phyloP scores from a whole-genome alignment of 225 moss, liverwort and hornwort genomes.

The Takakia lepidozioides region DNA sequence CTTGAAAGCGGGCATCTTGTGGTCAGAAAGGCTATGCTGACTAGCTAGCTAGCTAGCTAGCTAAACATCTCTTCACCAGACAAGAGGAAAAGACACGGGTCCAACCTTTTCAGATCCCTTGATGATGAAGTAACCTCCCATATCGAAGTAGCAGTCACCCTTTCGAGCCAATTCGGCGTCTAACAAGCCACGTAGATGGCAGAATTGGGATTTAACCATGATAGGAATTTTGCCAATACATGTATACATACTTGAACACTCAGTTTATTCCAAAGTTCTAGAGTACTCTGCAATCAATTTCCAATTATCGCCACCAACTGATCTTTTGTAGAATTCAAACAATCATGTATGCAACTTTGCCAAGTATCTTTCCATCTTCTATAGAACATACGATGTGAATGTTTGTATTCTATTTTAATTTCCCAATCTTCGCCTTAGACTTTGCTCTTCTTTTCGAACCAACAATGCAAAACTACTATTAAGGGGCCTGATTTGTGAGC shows the following conservation, averaged over 20 bases:
- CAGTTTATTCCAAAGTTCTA: not conserved
- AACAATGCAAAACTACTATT: not conserved
- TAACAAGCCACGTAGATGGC: conserved; percentile 37
- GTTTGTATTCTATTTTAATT: not conserved
- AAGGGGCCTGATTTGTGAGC: no score
- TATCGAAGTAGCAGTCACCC: conserved; percentile 73
- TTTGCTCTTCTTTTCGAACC: not conserved
- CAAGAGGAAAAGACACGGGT: no score
- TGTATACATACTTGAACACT: conserved; percentile 1
- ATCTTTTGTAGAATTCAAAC: not conserved
- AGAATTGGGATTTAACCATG: conserved; percentile 80
- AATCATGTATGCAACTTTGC: not conserved
- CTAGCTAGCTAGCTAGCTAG: no score
- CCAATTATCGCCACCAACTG: not conserved
- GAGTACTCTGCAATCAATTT: not conserved
- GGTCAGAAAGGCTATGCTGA: no score
- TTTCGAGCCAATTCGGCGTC: conserved; percentile 9
- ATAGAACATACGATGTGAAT: not conserved
- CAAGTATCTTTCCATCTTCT: not conserved
- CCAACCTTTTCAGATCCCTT: conserved; percentile 93
- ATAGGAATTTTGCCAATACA: conserved; percentile 83
- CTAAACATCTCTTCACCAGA: no score
- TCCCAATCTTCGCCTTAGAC: not conserved
- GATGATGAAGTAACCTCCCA: conserved; percentile 90
- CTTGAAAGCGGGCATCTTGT: no score